Evolutionary conservation across 164 flowering plant genomes (phyloP), one percentile per base, ranked within the genome.

Genomic region (Pachysandra terminalis): DNA sequence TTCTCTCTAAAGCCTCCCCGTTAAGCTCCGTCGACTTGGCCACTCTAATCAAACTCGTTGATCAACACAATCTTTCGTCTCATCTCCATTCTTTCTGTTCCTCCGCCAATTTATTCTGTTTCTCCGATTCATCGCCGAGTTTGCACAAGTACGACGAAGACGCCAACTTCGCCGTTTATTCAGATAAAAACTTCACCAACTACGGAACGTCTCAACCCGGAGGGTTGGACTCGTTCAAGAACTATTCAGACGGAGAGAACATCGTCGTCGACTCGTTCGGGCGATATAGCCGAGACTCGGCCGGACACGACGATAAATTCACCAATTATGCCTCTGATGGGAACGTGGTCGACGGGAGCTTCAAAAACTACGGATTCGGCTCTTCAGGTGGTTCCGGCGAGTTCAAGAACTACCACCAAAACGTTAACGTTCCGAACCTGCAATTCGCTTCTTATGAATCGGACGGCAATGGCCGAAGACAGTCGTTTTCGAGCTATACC

Each of bases 41-140:
- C 0, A 35, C 61, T 19, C 85, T 83, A 69, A 68, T 87, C 12
- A 85, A 82, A 59, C 84, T 87, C 72, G 96, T 89, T 49, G 74
- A 80, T 22, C 74, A 69, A 24, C 79, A 82, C 62, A 45, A 81
- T 3, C 85, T 91, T 23, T 76, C 91, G 24, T 9, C 81, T 10
- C 78, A 75, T 49, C 83, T 94, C 17, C 79, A 78, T 0, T 56
- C 81, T 24, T 90, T 94, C 78, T 94, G 98, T 75, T 45, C 84
- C 19, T 67, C 87, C 10, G 97, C 98, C 0, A 75, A 83, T 26
- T 80, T 94, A n/a, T 82, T 94, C 75, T 94, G 98, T 69, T 85
- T 89, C 78, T 81, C 93, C 19, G 92, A 91, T 70, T 65, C 75
- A 6, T 22, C 82, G 0, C 74, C 80, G 32, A 82, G 80, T 49